These are phyloP conservation scores for Rutstroemia sp. DNA, from an alignment of 2,329 filamentous ascomycete genomes.

Conservation along the genomic window DNA sequence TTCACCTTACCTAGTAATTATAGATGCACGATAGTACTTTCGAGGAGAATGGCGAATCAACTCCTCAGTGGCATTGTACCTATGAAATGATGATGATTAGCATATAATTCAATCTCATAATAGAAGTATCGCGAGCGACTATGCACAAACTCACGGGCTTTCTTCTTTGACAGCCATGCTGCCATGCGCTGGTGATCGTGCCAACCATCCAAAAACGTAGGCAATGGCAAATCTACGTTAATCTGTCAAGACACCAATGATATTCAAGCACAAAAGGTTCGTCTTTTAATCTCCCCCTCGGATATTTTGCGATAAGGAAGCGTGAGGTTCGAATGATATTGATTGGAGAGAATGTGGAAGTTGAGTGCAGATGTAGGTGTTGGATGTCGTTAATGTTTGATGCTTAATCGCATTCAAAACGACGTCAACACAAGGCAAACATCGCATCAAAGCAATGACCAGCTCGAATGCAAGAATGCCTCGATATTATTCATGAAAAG, in stretches of 20 bases:
- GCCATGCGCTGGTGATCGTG: conserved; percentile 19
- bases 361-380: too few species aligned
- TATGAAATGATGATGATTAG: conserved; percentile 27
- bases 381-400: neutral
- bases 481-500: neutral
- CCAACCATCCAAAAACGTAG: conserved; percentile 3
- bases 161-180: conserved; percentile 50
- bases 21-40: conserved; percentile 60
- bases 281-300: too few species aligned
- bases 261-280: too few species aligned
- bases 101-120: neutral
- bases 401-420: neutral
- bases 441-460: neutral
- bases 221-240: neutral
- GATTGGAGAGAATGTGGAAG: too few species aligned
- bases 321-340: too few species aligned
- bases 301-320: neutral
- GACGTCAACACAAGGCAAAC: neutral
- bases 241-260: neutral
- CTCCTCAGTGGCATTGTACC: conserved; percentile 57
- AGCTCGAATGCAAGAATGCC: neutral
- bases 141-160: conserved; percentile 37
- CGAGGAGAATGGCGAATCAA: conserved; percentile 53
- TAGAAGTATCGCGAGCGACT: neutral
- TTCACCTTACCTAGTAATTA: conserved; percentile 51